Evolutionary conservation across 371 early-diverging fungal species (phyloP), one percentile per base, ranked within the genome.

Genomic region (Rhizopus microsporus): DNA sequence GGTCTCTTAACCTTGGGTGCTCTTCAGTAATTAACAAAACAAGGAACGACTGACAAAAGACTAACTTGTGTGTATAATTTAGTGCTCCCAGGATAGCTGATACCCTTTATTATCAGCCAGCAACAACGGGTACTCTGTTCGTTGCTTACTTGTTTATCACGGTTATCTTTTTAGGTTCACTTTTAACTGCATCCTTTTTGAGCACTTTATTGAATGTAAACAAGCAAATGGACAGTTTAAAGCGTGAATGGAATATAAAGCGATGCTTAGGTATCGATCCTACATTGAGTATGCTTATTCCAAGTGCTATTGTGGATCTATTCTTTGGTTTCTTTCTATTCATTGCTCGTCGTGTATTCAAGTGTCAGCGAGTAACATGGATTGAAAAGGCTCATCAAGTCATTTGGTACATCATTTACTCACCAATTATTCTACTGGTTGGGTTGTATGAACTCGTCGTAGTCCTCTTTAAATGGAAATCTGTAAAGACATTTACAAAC

Each of bases 11-110:
- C 65, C 5, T 54, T 78, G 8, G 79, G 74, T 47, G 79, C 75
- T n/a, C 55, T 78, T 15, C 76, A 75, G 78, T 77, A 68, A 73
- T 73, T 66, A 42, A 8, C 23, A 23, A 23, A 33, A 13, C 0
- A 44, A 55, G 7, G 29, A 23, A 46, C 9, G 29, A 35, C 31
- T 8, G 33, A 49, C 31, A 32, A 33, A 5, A 2, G 29, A 10
- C 32, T 8, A 29, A 16, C 34, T 43, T 13, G 16, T 12, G 7
- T 33, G 9, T 44, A 43, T 34, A 35, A 33, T 8, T 16, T 55
- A 77, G 78, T 61, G 60, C 79, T 1, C 79, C 79, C 15, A 58
- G 61, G 31, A 74, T 78, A 44, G 69, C 64, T 33, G 63, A 62
- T 33, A 78, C 76, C 1, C 30, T 78, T 13, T 62, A 56, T 30